Percentiles rank a stretch among this genome's conserved stretches.
Evolutionary conservation across 1,284 basidiomycete species (phyloP).

Genomic region (Coniferiporia sulphurascens): DNA sequence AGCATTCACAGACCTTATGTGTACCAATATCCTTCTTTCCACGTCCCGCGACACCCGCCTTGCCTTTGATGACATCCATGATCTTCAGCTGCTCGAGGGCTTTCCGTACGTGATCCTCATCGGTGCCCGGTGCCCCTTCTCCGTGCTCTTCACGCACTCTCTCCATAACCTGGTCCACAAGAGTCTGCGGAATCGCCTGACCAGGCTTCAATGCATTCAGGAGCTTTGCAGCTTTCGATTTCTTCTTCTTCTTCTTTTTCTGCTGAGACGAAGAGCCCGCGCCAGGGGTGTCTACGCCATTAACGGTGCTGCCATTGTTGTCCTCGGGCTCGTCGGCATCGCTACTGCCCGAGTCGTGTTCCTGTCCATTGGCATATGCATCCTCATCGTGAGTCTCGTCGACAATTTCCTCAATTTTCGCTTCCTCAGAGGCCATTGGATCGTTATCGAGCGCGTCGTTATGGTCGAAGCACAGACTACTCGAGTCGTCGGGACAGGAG

Average conservation of each 20-base stretch:
- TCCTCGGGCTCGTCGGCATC: slow-evolving; percentile 28
- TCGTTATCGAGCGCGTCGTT: background rate
- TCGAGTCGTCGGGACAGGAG: too few relatives aligned
- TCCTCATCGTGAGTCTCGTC: slow-evolving; percentile 27
- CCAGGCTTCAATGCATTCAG: slow-evolving; percentile 44
- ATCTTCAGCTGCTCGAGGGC: slow-evolving; percentile 67
- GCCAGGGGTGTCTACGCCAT: slow-evolving; percentile 25
- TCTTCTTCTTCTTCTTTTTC: slow-evolving; percentile 77
- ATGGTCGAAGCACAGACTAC: too few relatives aligned
- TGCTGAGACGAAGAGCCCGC: slow-evolving; percentile 33
- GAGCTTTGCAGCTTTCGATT: slow-evolving; percentile 55
- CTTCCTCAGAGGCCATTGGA: slow-evolving; percentile 30
- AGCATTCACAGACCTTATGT: slow-evolving; percentile 57
- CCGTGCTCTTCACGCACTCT: slow-evolving; percentile 55
- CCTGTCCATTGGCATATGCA: slow-evolving; percentile 26
- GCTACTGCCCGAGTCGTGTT: slow-evolving; percentile 25
- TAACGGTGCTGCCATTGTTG: slow-evolving; percentile 27
- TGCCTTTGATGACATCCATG: slow-evolving; percentile 69
- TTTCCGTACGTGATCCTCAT: slow-evolving; percentile 53
- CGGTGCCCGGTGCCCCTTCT: slow-evolving; percentile 42
- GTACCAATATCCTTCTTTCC: slow-evolving; percentile 78
- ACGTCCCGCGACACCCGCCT: slow-evolving; percentile 59
- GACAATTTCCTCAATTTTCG: slow-evolving; percentile 38
- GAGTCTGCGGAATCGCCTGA: slow-evolving; percentile 50
- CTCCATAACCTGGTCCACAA: slow-evolving; percentile 56